These are phyloP conservation scores for Cladophialophora bantiana DNA, from an alignment of 2,329 filamentous ascomycete species.

Conservation along the genomic window DNA sequence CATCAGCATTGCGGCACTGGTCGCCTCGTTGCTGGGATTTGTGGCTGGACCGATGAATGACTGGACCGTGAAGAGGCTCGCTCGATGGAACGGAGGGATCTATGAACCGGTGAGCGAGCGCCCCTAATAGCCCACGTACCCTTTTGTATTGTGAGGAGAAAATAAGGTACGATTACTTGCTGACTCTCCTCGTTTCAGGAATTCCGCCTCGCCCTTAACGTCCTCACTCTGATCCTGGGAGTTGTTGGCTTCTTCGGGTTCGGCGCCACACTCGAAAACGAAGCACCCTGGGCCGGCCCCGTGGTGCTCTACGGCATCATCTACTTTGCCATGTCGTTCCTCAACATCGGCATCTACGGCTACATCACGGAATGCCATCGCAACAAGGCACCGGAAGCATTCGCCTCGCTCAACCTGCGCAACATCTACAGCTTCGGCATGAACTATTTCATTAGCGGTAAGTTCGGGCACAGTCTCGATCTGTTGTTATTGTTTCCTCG, in stretches of 20 bases:
- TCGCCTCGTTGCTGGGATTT: conserved; percentile 27
- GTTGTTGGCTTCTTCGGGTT: conserved; percentile 51
- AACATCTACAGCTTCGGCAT: conserved; percentile 47
- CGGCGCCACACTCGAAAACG: conserved; percentile 37
- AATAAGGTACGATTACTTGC: neutral
- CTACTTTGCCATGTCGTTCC: conserved; percentile 38
- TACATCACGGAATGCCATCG: conserved; percentile 47
- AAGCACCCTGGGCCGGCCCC: conserved; percentile 30
- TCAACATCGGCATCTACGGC: conserved; percentile 43
- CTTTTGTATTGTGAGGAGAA: neutral
- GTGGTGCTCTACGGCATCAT: conserved; percentile 35
- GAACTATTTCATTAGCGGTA: conserved; percentile 44
- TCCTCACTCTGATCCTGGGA: conserved; percentile 30
- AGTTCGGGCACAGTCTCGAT: neutral
- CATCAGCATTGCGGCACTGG: conserved; percentile 31
- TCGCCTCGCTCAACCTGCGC: conserved; percentile 40
- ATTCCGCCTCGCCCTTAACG: conserved; percentile 44
- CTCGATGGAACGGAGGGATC: conserved; percentile 52
- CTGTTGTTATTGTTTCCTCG: too few species aligned
- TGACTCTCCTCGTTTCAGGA: conserved; percentile 33
- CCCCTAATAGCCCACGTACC: neutral
- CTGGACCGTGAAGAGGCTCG: conserved; percentile 46
- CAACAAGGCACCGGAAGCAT: conserved; percentile 46
- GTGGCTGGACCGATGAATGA: conserved; percentile 43
- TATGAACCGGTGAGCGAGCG: conserved; percentile 44